Conservation (phyloP, 2,329 filamentous ascomycete genomes). For the Gremmenia infestans region DNA sequence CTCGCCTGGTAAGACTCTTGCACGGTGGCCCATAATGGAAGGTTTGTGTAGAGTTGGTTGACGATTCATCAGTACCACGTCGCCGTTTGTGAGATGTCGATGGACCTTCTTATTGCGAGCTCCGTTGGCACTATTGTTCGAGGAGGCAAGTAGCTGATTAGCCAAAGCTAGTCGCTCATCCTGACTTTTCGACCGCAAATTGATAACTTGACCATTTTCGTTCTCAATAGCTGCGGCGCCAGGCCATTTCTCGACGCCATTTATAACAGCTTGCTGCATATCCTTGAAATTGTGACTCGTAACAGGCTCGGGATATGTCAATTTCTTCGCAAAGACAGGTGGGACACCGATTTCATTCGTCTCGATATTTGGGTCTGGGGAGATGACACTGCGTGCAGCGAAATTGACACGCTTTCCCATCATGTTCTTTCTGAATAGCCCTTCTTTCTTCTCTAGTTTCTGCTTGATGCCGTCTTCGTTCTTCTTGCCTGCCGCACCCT, state of each 20-base stretch:
- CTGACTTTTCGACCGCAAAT: conserved; percentile 76
- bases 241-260: conserved; percentile 89
- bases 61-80: conserved; percentile 97
- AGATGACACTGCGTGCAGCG: conserved; percentile 94
- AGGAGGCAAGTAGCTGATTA: conserved; percentile 86
- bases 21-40: conserved; percentile 97
- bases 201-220: conserved; percentile 88
- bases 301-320: conserved; percentile 95
- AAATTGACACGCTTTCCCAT: conserved; percentile 99
- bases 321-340: conserved; percentile 92
- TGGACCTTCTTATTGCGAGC: conserved; percentile 93
- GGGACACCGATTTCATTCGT: conserved; percentile 98
- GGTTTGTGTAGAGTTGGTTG: conserved; percentile 97
- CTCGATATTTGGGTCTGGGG: conserved; percentile 96
- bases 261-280: conserved; percentile 92
- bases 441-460: conserved; percentile 96
- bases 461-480: conserved; percentile 97
- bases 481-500: conserved; percentile 69
- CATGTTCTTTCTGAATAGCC: conserved; percentile 98
- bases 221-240: conserved; percentile 93
- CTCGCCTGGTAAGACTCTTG: conserved; percentile 85
- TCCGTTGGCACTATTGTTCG: conserved; percentile 67
- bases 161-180: conserved; percentile 87
- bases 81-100: conserved; percentile 90
- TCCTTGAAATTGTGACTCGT: conserved; percentile 97